Conservation (phyloP, 1,139 yeast species). For the Geotrichum bryndzae region DNA sequence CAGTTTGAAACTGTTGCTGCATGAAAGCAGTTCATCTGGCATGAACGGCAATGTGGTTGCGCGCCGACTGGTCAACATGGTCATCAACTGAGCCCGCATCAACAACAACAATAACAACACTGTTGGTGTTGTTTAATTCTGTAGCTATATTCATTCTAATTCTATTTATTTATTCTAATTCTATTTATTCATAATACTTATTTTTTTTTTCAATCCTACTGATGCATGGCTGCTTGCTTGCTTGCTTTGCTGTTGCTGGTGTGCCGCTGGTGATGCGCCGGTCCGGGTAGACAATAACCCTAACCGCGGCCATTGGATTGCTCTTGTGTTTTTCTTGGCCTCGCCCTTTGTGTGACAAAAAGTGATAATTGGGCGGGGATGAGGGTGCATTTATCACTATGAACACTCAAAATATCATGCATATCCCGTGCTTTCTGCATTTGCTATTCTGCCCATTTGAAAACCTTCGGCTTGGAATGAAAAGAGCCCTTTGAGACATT, state of each 20-base stretch:
- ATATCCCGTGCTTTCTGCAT: neutral
- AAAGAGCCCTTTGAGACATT: no score
- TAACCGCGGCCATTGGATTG: neutral
- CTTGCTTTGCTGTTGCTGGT: neutral
- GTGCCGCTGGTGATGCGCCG: neutral
- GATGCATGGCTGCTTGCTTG: no score
- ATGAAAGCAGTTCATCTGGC: slow-evolving; percentile 18
- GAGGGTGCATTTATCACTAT: neutral
- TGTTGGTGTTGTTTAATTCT: neutral
- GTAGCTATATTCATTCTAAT: neutral
- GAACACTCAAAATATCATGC: neutral
- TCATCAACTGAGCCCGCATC: slow-evolving; percentile 14
- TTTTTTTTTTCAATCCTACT: neutral
- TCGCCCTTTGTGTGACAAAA: neutral
- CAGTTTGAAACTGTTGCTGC: slow-evolving; percentile 16
- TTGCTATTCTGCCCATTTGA: neutral
- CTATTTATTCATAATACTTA: neutral
- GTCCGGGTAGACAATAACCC: neutral
- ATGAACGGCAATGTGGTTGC: slow-evolving; percentile 14
- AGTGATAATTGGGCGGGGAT: neutral
- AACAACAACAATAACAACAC: neutral
- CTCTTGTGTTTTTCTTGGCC: neutral
- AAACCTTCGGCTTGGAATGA: no score
- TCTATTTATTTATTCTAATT: neutral
- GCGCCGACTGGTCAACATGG: slow-evolving; percentile 21